Percentiles rank a stretch among this genome's conserved stretches.
Conservation (phyloP, 2,329 filamentous ascomycete species). For the Penicillium sp. region DNA sequence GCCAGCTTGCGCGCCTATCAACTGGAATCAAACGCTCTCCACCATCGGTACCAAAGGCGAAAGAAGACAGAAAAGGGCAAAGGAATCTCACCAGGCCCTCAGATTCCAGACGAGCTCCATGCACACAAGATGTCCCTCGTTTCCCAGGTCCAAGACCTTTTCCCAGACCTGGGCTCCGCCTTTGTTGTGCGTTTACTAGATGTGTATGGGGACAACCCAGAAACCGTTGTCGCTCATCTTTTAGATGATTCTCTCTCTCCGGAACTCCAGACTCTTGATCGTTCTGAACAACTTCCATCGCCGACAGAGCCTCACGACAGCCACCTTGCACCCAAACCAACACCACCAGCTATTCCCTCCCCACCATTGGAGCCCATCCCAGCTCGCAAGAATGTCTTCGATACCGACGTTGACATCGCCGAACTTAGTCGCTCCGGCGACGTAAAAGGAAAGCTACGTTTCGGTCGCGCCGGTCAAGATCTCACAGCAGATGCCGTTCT, state of each 20-base stretch:
- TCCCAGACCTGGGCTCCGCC: conserved; percentile 75
- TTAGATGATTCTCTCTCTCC: conserved; percentile 69
- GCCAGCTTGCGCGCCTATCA: conserved; percentile 38
- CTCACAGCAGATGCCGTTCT: conserved; percentile 68
- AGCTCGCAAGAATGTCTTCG: conserved; percentile 64
- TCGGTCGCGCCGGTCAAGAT: conserved; percentile 61
- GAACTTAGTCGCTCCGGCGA: conserved; percentile 55
- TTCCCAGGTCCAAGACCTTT: conserved; percentile 86
- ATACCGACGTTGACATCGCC: conserved; percentile 69
- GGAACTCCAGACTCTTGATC: conserved; percentile 60
- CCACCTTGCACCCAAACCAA: conserved; percentile 51
- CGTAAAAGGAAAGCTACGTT: conserved; percentile 60
- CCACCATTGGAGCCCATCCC: conserved; percentile 29
- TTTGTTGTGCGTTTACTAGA: conserved; percentile 76
- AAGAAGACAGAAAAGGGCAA: conserved; percentile 41
- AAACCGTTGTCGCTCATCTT: conserved; percentile 73
- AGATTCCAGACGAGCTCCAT: conserved; percentile 52
- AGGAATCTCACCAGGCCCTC: conserved; percentile 25
- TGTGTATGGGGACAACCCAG: conserved; percentile 69
- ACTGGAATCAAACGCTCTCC: conserved; percentile 34
- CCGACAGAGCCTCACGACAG: conserved; percentile 46
- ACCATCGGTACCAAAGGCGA: conserved; percentile 40
- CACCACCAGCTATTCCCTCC: conserved; percentile 28
- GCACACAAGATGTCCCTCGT: conserved; percentile 78
- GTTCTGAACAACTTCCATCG: conserved; percentile 49